These are phyloP conservation scores for Gaultheria prostrata DNA, from an alignment of 148 eudicot species.

Conservation along the genomic window DNA sequence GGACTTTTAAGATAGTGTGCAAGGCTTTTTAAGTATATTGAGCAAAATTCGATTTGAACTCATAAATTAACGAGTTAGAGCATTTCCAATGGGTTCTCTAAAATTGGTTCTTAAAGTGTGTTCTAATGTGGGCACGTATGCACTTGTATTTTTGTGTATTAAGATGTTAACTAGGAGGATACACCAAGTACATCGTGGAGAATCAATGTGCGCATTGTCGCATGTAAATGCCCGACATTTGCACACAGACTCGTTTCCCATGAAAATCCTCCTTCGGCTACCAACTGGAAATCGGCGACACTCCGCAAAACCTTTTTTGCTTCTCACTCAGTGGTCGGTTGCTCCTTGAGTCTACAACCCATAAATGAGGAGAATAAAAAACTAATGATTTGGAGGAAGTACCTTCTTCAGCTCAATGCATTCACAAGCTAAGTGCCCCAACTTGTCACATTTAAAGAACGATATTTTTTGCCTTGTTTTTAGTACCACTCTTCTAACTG, in stretches of 20 bases:
- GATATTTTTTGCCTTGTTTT: too few species aligned
- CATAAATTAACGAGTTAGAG: too few species aligned
- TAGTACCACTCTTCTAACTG: too few species aligned
- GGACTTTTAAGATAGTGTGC: too few species aligned
- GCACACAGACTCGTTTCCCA: background rate
- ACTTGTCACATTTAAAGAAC: background rate
- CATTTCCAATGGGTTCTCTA: too few species aligned
- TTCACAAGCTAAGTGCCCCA: background rate
- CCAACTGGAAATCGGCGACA: background rate
- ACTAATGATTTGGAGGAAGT: background rate
- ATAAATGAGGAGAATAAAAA: background rate
- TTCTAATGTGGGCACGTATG: too few species aligned
- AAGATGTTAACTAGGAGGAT: too few species aligned
- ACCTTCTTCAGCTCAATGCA: background rate
- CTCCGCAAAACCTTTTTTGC: background rate
- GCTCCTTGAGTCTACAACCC: background rate
- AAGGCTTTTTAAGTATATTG: too few species aligned
- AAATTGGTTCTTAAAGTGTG: too few species aligned
- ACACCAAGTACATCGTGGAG: background rate
- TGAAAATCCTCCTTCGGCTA: background rate
- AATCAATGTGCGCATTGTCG: background rate
- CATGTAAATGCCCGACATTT: background rate
- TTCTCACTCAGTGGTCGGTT: background rate
- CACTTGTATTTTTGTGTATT: too few species aligned
- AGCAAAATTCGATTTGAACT: too few species aligned